phyloP scores from a whole-genome alignment of 169 alveolate species.

The Plasmodium berghei region DNA sequence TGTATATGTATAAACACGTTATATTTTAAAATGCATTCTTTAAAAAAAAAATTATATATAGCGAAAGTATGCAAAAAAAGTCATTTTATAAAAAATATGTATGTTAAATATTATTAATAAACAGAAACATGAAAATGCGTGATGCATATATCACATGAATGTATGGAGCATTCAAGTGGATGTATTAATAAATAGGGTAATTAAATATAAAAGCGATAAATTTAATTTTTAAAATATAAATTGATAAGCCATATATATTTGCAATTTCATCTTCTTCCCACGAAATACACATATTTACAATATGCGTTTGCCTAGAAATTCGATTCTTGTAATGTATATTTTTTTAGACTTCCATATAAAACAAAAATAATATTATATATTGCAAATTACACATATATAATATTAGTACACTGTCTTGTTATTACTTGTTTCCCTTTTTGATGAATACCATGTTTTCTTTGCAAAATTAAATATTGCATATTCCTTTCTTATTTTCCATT shows the following conservation, averaged over 20 bases:
- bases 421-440: constrained; percentile 1
- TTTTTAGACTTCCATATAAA: not conserved
- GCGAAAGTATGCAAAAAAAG: too few species aligned
- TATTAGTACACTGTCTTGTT: constrained; percentile 7
- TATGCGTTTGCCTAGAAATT: too few species aligned
- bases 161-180: not conserved
- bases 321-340: too few species aligned
- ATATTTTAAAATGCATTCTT: too few species aligned
- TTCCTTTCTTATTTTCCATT: not conserved
- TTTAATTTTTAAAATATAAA: constrained; percentile 39
- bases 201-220: constrained; percentile 26
- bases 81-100: too few species aligned
- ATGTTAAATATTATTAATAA: too few species aligned
- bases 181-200: not conserved
- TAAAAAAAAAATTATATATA: too few species aligned
- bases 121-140: too few species aligned
- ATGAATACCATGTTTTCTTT: not conserved
- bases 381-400: constrained; percentile 38
- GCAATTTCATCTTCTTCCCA: not conserved
- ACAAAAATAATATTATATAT: constrained; percentile 17
- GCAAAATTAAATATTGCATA: too few species aligned
- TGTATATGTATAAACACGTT: constrained; percentile 7
- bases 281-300: too few species aligned
- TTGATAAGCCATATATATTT: constrained; percentile 19
- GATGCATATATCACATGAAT: not conserved